Evolutionary conservation across 371 early-diverging fungal genomes (phyloP).

Genomic region (Lichtheimia hyalospora): DNA sequence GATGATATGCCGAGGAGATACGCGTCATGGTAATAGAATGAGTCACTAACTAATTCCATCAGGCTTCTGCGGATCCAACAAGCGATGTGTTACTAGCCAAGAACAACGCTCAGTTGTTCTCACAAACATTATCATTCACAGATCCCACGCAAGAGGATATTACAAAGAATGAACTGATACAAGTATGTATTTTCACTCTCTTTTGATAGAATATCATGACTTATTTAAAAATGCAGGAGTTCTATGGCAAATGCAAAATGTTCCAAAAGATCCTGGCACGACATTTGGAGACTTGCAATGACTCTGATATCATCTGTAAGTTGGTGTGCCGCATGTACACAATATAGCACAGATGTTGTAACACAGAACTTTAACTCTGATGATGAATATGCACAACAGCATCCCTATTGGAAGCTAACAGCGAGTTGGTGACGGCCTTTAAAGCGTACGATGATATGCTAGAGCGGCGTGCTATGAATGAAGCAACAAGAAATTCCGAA

Average conservation of each 20-base stretch:
- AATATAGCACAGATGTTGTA: conserved; percentile 8
- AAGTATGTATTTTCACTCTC: conserved; percentile 18
- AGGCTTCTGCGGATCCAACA: conserved; percentile 14
- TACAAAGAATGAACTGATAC: conserved; percentile 41
- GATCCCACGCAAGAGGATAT: conserved; percentile 53
- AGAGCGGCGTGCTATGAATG: conserved; percentile 36
- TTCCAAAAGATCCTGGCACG: conserved; percentile 30
- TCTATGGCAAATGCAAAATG: conserved; percentile 40
- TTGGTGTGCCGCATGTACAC: conserved; percentile 5
- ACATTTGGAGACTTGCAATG: conserved; percentile 37
- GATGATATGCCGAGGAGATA: no score
- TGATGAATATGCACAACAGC: conserved; percentile 17
- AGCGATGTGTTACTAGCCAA: conserved; percentile 41
- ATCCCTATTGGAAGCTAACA: conserved; percentile 41
- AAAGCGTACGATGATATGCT: conserved; percentile 55
- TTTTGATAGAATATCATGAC: neutral
- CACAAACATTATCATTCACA: conserved; percentile 51
- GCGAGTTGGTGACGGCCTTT: conserved; percentile 41
- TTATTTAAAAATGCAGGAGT: conserved; percentile 28
- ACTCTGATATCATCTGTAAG: conserved; percentile 45
- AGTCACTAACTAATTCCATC: neutral
- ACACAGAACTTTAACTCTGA: conserved; percentile 9
- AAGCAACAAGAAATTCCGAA: conserved; percentile 39
- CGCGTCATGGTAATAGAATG: neutral
- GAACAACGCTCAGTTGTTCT: conserved; percentile 48